These are phyloP conservation scores for Exophiala dermatitidis DNA, from an alignment of 2,329 filamentous ascomycete genomes.

Conservation along the genomic window DNA sequence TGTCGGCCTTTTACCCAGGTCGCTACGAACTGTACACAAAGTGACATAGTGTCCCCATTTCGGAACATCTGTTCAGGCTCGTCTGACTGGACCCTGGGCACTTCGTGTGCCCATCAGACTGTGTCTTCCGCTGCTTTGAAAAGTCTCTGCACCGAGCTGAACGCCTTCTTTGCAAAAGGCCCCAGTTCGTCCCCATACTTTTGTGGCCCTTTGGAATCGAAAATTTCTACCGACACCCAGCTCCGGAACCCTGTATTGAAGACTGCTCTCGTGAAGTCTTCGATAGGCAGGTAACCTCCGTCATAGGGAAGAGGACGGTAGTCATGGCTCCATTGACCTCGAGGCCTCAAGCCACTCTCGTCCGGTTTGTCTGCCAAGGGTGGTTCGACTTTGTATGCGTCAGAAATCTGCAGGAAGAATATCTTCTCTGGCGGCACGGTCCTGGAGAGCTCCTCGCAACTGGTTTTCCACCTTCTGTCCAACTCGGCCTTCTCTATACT, in stretches of 20 bases:
- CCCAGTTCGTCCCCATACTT: conserved; percentile 46
- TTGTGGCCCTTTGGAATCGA: conserved; percentile 53
- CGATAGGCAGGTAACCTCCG: conserved; percentile 63
- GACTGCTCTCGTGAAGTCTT: conserved; percentile 58
- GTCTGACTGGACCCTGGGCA: background rate
- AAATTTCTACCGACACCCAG: conserved; percentile 65
- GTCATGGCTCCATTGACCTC: conserved; percentile 64
- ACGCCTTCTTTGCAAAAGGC: conserved; percentile 47
- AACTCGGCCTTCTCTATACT: conserved; percentile 49
- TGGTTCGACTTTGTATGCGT: conserved; percentile 58
- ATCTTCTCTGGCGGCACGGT: conserved; percentile 63
- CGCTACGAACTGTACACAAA: background rate
- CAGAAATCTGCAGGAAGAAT: conserved; percentile 65
- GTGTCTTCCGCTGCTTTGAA: conserved; percentile 26
- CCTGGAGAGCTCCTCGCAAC: conserved; percentile 49
- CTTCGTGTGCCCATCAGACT: background rate
- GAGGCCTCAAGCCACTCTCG: conserved; percentile 50
- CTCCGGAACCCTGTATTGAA: conserved; percentile 59
- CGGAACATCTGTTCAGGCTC: background rate
- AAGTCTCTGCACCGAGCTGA: conserved; percentile 43
- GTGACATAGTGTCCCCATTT: background rate
- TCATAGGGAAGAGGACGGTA: conserved; percentile 62
- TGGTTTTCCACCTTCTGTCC: conserved; percentile 45
- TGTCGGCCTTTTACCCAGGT: background rate
- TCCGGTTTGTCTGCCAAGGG: conserved; percentile 48